Evolutionary conservation across 2,329 filamentous ascomycete species (phyloP).

Genomic region (Simplicillium aogashimaense): DNA sequence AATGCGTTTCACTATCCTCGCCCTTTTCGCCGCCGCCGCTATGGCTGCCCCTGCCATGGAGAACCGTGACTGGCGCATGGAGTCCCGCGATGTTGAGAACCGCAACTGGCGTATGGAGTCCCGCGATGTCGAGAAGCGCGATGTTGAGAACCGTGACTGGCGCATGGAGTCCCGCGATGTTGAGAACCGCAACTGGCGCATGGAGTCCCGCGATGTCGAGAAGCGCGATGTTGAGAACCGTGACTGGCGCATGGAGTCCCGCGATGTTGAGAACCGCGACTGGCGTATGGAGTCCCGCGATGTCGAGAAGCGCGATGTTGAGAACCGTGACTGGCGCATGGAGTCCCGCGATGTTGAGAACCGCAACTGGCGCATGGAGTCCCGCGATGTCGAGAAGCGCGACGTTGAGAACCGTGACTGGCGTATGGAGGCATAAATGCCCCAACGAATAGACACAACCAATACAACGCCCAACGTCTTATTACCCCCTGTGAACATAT

Average conservation of each 20-base stretch:
- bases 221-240: background rate
- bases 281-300: too few species aligned
- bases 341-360: too few species aligned
- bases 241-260: background rate
- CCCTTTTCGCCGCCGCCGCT: background rate
- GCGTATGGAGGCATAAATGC: too few species aligned
- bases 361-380: too few species aligned
- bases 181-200: too few species aligned
- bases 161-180: too few species aligned
- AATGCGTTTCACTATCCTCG: background rate
- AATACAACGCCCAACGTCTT: too few species aligned
- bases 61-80: background rate
- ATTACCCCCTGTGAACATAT: too few species aligned
- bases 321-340: background rate
- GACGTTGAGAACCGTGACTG: background rate
- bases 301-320: background rate
- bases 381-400: too few species aligned
- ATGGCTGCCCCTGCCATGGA: background rate
- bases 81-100: background rate
- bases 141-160: background rate
- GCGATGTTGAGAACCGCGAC: background rate
- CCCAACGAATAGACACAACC: too few species aligned
- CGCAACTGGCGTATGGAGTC: background rate
- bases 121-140: background rate
- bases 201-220: background rate